A percentile compares a stretch with the other conserved stretches of the same genome.
These are phyloP conservation scores for Hyparrhenia diplandra DNA, from an alignment of 176 grass and related monocot species.

Conservation along the genomic window DNA sequence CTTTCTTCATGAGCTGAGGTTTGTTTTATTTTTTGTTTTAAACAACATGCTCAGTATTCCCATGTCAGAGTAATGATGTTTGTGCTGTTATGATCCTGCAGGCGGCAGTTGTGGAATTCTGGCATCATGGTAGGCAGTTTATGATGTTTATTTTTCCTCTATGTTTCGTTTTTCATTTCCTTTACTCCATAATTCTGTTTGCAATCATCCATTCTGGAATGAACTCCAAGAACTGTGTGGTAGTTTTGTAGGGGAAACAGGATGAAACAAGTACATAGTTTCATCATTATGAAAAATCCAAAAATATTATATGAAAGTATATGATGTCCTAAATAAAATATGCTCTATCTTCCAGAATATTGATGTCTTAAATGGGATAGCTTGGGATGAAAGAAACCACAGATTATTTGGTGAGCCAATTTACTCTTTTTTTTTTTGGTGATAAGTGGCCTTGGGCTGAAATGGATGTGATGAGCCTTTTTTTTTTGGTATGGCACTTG, in stretches of 20 bases:
- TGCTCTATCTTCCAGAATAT: constrained; percentile 53
- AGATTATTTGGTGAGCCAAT: constrained; percentile 69
- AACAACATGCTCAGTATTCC: not conserved
- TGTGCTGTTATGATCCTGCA: constrained; percentile 26
- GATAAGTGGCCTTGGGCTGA: not conserved
- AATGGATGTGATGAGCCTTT: not conserved
- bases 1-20: constrained; percentile 88
- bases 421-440: not conserved
- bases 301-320: not conserved
- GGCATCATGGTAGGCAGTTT: constrained; percentile 35
- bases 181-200: not conserved
- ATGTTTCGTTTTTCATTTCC: not conserved
- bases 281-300: not conserved
- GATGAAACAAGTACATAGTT: not conserved
- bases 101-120: constrained; percentile 51
- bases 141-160: not conserved
- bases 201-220: not conserved
- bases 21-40: not conserved
- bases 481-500: not conserved
- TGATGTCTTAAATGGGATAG: constrained; percentile 91
- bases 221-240: not conserved
- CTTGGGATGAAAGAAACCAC: constrained; percentile 70
- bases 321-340: not conserved
- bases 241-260: not conserved
- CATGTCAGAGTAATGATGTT: not conserved